phyloP scores from a whole-genome alignment of 2,329 filamentous ascomycete species.

The Hypoxylon sp. region DNA sequence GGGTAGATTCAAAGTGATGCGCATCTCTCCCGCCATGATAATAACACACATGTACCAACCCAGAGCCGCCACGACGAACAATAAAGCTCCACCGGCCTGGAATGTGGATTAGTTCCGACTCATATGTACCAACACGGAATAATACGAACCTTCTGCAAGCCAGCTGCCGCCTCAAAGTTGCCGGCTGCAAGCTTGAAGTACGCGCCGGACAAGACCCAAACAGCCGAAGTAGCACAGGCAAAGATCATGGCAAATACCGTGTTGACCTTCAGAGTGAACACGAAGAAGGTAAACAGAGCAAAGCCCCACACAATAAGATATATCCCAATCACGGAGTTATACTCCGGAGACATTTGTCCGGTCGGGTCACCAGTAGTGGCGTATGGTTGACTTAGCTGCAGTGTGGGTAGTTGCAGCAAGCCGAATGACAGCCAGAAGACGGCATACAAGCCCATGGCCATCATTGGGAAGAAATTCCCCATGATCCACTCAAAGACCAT shows the following conservation, averaged over 20 bases:
- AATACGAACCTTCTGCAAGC: slow-evolving; percentile 61
- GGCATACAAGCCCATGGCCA: slow-evolving; percentile 66
- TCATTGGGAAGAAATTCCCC: slow-evolving; percentile 67
- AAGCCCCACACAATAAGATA: slow-evolving; percentile 69
- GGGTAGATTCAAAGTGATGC: slow-evolving; percentile 63
- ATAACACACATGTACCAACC: slow-evolving; percentile 69
- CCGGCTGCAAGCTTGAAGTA: slow-evolving; percentile 65
- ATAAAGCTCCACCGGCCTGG: slow-evolving; percentile 57
- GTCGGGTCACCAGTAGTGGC: slow-evolving; percentile 60
- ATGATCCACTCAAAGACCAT: slow-evolving; percentile 69
- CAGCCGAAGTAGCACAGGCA: slow-evolving; percentile 61
- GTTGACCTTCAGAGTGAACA: slow-evolving; percentile 67
- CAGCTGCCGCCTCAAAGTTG: slow-evolving; percentile 58
- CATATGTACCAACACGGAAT: neutral
- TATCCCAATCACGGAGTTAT: slow-evolving; percentile 64
- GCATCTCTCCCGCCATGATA: slow-evolving; percentile 69
- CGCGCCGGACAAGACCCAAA: slow-evolving; percentile 63
- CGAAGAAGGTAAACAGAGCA: slow-evolving; percentile 65
- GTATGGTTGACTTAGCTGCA: slow-evolving; percentile 63
- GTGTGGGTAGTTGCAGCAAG: slow-evolving; percentile 64
- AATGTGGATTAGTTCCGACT: slow-evolving; percentile 5
- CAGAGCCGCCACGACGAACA: slow-evolving; percentile 63
- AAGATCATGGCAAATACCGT: slow-evolving; percentile 66
- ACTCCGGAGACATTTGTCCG: slow-evolving; percentile 60
- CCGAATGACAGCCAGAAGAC: slow-evolving; percentile 68